These are phyloP conservation scores for Margaritispora aquatica DNA, from an alignment of 495 filamentous ascomycete species.

Conservation along the genomic window DNA sequence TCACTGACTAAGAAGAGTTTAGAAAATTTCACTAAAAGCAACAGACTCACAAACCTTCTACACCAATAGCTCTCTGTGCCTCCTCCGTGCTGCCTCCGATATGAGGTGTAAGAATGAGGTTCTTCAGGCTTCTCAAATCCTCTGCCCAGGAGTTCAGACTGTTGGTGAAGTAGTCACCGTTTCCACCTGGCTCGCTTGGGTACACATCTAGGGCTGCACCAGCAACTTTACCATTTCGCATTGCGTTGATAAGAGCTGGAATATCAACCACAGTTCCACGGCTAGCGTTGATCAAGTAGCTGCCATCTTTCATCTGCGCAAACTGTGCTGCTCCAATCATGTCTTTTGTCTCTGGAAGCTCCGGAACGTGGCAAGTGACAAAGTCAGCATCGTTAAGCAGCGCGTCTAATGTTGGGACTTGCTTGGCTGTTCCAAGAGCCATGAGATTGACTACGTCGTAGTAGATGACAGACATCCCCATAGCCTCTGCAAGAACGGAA, in stretches of 20 bases:
- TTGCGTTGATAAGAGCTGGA: slow-evolving; percentile 81
- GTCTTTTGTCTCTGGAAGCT: slow-evolving; percentile 83
- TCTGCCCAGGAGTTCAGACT: slow-evolving; percentile 81
- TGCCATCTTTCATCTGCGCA: slow-evolving; percentile 82
- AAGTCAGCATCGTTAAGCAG: slow-evolving; percentile 83
- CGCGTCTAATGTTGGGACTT: slow-evolving; percentile 69
- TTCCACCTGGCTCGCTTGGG: slow-evolving; percentile 85
- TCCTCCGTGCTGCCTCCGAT: slow-evolving; percentile 98
- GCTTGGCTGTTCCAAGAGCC: slow-evolving; percentile 80
- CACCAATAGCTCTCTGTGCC: slow-evolving; percentile 91
- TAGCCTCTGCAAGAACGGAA: slow-evolving; percentile 90
- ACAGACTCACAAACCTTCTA: slow-evolving; percentile 48
- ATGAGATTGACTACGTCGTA: slow-evolving; percentile 91
- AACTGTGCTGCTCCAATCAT: slow-evolving; percentile 77
- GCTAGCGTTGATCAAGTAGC: slow-evolving; percentile 93
- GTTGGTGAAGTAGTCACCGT: slow-evolving; percentile 90
- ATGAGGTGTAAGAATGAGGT: slow-evolving; percentile 92
- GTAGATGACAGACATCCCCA: slow-evolving; percentile 97
- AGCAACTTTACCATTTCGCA: slow-evolving; percentile 81
- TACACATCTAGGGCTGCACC: slow-evolving; percentile 96
- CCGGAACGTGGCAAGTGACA: slow-evolving; percentile 89
- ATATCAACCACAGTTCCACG: slow-evolving; percentile 94
- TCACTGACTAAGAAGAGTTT: slow-evolving; percentile 53
- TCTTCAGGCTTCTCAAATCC: slow-evolving; percentile 78
- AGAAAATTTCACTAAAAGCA: neutral